These are phyloP conservation scores for Comarum palustre DNA, from an alignment of 306 rosid species.

Conservation along the genomic window DNA sequence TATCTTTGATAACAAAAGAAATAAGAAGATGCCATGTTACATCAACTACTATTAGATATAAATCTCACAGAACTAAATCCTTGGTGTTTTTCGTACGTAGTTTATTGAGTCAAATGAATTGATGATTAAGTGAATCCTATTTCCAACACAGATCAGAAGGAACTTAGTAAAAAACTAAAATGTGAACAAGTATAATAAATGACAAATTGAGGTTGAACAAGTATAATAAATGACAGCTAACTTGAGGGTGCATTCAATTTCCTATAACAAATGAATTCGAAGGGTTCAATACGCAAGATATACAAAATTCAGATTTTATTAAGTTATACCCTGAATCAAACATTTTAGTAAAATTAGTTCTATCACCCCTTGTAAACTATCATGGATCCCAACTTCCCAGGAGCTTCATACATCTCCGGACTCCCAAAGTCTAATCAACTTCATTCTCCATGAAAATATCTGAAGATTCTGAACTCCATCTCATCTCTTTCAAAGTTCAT, in stretches of 20 bases:
- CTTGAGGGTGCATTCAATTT: background rate
- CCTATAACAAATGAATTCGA: background rate
- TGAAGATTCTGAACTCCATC: background rate
- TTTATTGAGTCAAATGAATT: background rate
- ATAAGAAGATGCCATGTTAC: background rate
- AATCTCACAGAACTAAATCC: background rate
- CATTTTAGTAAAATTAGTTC: background rate
- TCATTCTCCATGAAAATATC: background rate
- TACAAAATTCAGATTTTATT: background rate
- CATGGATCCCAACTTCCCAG: background rate
- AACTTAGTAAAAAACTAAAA: background rate
- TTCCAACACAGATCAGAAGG: background rate
- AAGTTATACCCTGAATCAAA: background rate
- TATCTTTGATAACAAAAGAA: background rate
- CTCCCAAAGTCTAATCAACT: background rate
- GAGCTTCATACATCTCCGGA: background rate
- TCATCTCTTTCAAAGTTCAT: background rate
- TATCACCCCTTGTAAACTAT: background rate
- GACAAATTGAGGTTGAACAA: background rate
- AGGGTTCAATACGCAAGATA: background rate
- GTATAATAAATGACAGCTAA: background rate
- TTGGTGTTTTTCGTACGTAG: background rate
- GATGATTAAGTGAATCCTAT: background rate
- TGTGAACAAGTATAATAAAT: background rate
- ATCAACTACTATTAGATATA: background rate